Conservation (phyloP, 371 early-diverging fungal genomes). For the Phascolomyces articulosus region DNA sequence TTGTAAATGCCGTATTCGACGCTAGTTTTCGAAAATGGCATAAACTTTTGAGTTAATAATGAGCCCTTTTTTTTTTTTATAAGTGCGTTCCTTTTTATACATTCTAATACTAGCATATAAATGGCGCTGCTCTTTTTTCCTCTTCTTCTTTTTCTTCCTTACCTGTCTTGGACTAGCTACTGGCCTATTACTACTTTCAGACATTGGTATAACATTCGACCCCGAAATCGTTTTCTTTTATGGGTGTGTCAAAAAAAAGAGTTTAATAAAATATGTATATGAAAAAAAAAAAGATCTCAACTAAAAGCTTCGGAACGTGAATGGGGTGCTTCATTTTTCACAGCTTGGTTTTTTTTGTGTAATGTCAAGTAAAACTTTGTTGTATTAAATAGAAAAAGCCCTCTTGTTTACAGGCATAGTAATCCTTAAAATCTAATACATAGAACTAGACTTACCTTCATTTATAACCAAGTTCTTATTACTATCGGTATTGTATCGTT, state of each 20-base stretch:
- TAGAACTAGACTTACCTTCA: no score
- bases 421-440: no score
- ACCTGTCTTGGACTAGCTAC: slow-evolving; percentile 18
- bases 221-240: background rate
- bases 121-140: no score
- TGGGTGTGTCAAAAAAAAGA: background rate
- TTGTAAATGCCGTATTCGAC: slow-evolving; percentile 47
- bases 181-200: slow-evolving; percentile 15
- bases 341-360: background rate
- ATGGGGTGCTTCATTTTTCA: background rate
- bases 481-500: no score
- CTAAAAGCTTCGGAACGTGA: background rate
- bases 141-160: background rate
- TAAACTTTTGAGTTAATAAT: no score
- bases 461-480: no score
- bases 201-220: slow-evolving; percentile 13
- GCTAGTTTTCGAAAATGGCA: no score
- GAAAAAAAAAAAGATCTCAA: background rate
- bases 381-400: no score
- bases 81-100: background rate
- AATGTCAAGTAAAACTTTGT: background rate
- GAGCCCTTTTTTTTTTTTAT: background rate
- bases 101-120: no score
- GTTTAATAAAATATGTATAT: no score
- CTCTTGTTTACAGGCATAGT: no score